Evolutionary conservation across 2,329 filamentous ascomycete species (phyloP).

Genomic region (Penicillium sp.): DNA sequence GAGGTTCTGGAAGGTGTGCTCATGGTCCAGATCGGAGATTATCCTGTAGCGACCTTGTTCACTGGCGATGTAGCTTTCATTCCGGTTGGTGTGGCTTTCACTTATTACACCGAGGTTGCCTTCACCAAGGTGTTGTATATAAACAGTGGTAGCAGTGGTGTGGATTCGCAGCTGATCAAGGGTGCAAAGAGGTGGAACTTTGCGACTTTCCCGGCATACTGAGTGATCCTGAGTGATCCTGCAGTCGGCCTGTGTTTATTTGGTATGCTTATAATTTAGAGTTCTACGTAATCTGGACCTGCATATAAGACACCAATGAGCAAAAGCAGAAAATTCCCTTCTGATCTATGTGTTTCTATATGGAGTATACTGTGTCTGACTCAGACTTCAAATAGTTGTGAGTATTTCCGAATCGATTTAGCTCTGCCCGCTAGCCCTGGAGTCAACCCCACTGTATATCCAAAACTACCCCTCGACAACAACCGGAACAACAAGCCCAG

Average conservation of each 20-base stretch:
- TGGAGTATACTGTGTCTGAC: not conserved
- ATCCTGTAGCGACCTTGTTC: slow-evolving; percentile 23
- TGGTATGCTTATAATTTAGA: not conserved
- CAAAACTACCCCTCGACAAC: not conserved
- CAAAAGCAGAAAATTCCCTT: not conserved
- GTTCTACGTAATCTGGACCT: not conserved
- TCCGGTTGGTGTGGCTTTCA: slow-evolving; percentile 27
- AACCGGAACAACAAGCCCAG: not conserved
- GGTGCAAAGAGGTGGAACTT: slow-evolving; percentile 15
- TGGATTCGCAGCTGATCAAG: slow-evolving; percentile 15
- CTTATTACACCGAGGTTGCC: slow-evolving; percentile 27
- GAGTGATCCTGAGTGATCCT: not conserved
- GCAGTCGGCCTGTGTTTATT: not conserved
- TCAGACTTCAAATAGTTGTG: not conserved
- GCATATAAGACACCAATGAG: not conserved
- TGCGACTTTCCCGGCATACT: slow-evolving; percentile 16
- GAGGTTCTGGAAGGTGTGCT: slow-evolving; percentile 35
- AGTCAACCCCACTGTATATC: not conserved
- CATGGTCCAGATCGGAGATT: slow-evolving; percentile 27
- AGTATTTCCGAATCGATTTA: not conserved
- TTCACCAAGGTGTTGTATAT: slow-evolving; percentile 22
- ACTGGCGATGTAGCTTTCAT: slow-evolving; percentile 37
- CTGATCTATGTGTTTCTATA: not conserved
- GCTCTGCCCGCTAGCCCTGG: not conserved
- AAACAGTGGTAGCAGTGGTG: slow-evolving; percentile 14